Evolutionary conservation across 176 grass and related monocot genomes (phyloP).

Genomic region (Oryza meridionalis): DNA sequence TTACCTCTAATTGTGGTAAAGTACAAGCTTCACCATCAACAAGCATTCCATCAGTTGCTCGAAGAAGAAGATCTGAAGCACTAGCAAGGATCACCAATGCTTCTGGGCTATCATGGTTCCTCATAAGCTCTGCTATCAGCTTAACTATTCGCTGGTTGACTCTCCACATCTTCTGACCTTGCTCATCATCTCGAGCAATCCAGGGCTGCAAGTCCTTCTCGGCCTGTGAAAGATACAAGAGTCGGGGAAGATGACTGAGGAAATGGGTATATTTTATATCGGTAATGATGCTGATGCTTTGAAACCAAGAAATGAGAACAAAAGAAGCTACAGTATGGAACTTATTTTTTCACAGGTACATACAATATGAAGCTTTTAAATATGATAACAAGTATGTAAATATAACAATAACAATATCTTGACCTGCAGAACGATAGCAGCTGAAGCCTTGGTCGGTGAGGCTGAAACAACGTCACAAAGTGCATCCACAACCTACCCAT

Average conservation of each 20-base stretch:
- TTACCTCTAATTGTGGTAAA: slow-evolving; percentile 96
- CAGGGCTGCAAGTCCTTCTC: slow-evolving; percentile 96
- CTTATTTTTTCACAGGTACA: neutral
- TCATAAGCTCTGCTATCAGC: slow-evolving; percentile 96
- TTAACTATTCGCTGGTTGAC: slow-evolving; percentile 97
- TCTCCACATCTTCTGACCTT: slow-evolving; percentile 96
- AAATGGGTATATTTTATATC: slow-evolving; percentile 34
- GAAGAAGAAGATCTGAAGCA: slow-evolving; percentile 88
- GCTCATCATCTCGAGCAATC: slow-evolving; percentile 94
- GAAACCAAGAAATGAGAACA: slow-evolving; percentile 21
- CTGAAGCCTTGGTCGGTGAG: slow-evolving; percentile 88
- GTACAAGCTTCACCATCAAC: slow-evolving; percentile 99
- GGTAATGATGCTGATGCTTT: neutral
- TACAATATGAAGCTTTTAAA: slow-evolving; percentile 11
- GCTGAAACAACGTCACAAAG: slow-evolving; percentile 98
- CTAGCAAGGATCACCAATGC: slow-evolving; percentile 82
- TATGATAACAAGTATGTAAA: slow-evolving; percentile 16
- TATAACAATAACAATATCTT: slow-evolving; percentile 47
- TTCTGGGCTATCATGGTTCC: slow-evolving; percentile 95
- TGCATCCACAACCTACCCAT: slow-evolving; percentile 86
- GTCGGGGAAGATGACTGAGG: slow-evolving; percentile 54
- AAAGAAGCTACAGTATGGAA: neutral
- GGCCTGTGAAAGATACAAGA: slow-evolving; percentile 64
- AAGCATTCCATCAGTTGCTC: slow-evolving; percentile 98
- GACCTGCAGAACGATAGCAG: slow-evolving; percentile 96